Evolutionary conservation across 768 basidiomycete species (phyloP), one percentile per base, ranked within the genome.

Genomic region (Porpolomopsis calyptriformis): DNA sequence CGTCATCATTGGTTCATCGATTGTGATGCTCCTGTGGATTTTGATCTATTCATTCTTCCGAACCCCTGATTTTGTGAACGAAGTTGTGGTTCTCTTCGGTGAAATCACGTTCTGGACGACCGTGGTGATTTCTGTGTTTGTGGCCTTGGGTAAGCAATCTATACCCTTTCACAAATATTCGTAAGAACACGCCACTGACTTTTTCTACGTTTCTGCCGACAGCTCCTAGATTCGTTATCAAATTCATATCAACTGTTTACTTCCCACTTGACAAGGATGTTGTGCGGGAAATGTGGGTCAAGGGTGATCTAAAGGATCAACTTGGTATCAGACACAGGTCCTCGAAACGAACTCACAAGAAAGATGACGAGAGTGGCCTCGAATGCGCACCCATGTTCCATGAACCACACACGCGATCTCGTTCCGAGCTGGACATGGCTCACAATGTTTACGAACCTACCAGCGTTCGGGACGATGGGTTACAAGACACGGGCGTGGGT

Each of bases 201-300:
- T 46, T 11, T 43, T 43, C 35, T 9, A n/a, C n/a, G 29, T 31
- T 31, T 31, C 29, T 41, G 11, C 25, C 45, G 42, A 18, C 41
- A 89, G 87, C 79, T 4, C 94, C 94, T 0, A 77, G 88, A 12
- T 90, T 87, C 68, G 45, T 93, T 25, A 68, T 79, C 63, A 87
- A 88, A 57, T 89, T 76, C 58, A 57, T 82, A 49, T 68, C 73
- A 8, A 70, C 80, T 1, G 73, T 80, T 1, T 96, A 92, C 56
- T 64, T 61, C 40, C 92, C 93, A 2, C 67, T 80, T 14, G 94
- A 98, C 70, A 84, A 80, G 59, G 87, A 96, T 55, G 81, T 97
- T 46, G 71, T 98, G 6, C 81, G 94, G 23, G 94, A 98, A 68
- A 84, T 80, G 77, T 90, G 86, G 87, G 85, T 90, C 3, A 56